phyloP scores from a whole-genome alignment of 106 monocot species.

The Dendrobium huoshanense region DNA sequence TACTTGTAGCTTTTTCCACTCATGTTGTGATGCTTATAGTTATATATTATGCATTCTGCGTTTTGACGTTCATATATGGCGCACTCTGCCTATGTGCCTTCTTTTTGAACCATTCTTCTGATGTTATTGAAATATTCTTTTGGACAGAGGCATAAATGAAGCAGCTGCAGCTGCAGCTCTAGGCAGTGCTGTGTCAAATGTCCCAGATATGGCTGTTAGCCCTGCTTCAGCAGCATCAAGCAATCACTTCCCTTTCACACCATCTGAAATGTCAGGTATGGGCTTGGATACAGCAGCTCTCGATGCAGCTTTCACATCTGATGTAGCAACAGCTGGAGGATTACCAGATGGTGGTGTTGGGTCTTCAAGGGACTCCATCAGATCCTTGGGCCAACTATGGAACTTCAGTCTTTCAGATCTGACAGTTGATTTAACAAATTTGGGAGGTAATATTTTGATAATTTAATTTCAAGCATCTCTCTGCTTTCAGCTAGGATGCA shows the following conservation, averaged over 20 bases:
- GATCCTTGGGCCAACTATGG: conserved; percentile 75
- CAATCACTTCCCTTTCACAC: conserved; percentile 74
- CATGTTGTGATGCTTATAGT: too few relatives aligned
- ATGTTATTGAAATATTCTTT: conserved; percentile 17
- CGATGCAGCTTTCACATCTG: conserved; percentile 55
- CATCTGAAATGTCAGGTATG: conserved; percentile 87
- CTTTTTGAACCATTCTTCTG: conserved; percentile 1
- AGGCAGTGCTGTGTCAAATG: conserved; percentile 44
- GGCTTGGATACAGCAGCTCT: conserved; percentile 61
- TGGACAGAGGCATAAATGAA: conserved; percentile 27
- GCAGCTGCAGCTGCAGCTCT: conserved; percentile 25
- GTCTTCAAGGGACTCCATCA: conserved; percentile 61
- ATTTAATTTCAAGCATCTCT: too few relatives aligned
- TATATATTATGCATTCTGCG: too few relatives aligned
- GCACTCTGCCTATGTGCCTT: not conserved
- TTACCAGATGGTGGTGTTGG: conserved; percentile 64
- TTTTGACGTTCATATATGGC: too few relatives aligned
- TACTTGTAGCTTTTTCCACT: too few relatives aligned
- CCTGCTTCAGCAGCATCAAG: conserved; percentile 80
- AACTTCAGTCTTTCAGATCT: conserved; percentile 85
- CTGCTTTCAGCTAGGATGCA: not conserved
- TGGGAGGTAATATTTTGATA: conserved; percentile 51
- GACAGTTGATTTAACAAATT: conserved; percentile 74
- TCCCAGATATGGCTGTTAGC: conserved; percentile 79
- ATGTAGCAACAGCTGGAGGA: conserved; percentile 34